Percentiles rank a stretch among this genome's conserved stretches.
These are phyloP conservation scores for Pleurotus pulmonarius DNA, from an alignment of 768 basidiomycete species.

Conservation along the genomic window DNA sequence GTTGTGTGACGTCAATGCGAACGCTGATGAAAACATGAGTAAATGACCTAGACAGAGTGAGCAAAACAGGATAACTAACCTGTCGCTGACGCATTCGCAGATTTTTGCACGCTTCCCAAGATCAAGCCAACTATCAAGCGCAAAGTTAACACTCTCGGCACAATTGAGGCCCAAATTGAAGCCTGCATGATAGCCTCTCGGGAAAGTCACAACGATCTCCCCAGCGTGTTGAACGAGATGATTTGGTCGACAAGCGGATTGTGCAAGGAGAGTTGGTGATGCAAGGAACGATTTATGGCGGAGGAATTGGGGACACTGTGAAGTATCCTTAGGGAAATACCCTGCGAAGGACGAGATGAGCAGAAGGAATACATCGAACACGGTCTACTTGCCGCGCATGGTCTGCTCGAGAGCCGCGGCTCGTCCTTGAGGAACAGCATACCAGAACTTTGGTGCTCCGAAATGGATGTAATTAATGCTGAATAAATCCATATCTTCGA, in stretches of 20 bases:
- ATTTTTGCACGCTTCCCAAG: constrained; percentile 77
- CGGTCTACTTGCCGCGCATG: constrained; percentile 66
- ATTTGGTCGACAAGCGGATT: constrained; percentile 79
- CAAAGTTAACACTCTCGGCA: constrained; percentile 97
- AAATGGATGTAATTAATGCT: constrained; percentile 99
- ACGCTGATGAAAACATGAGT: constrained; percentile 52
- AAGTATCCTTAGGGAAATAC: constrained; percentile 85
- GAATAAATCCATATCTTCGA: constrained; percentile 99
- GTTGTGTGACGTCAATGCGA: constrained; percentile 87
- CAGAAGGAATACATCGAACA: background rate
- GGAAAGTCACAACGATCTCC: constrained; percentile 96
- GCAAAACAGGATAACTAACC: constrained; percentile 35
- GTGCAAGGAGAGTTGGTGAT: constrained; percentile 78
- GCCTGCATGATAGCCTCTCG: constrained; percentile 93
- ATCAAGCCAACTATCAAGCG: constrained; percentile 91
- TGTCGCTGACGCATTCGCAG: constrained; percentile 71
- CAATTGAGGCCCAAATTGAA: constrained; percentile 97
- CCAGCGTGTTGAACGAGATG: constrained; percentile 87
- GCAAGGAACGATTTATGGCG: constrained; percentile 96
- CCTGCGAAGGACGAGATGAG: constrained; percentile 39
- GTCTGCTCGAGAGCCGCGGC: constrained; percentile 80
- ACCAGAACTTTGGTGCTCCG: constrained; percentile 97
- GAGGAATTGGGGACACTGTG: constrained; percentile 87
- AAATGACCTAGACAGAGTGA: background rate
- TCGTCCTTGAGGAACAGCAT: constrained; percentile 84